Conservation (phyloP, 257 asterid species). For the Solanum sejunctum region DNA sequence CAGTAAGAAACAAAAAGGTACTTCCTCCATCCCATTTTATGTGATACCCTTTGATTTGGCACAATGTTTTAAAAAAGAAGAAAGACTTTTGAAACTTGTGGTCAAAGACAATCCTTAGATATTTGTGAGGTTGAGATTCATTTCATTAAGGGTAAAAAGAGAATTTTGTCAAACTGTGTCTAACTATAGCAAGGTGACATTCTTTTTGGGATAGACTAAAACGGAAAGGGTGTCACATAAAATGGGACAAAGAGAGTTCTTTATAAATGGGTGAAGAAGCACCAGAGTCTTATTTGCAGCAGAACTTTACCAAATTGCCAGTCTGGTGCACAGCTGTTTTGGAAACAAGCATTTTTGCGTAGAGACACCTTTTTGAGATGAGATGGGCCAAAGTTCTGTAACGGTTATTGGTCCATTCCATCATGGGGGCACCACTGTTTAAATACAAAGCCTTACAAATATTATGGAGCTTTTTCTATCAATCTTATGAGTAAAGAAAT, state of each 20-base stretch:
- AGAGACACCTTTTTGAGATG: constrained; percentile 73
- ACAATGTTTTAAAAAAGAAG: too few relatives aligned
- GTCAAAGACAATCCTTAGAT: too few relatives aligned
- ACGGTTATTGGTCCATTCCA: constrained; percentile 83
- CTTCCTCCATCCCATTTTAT: too few relatives aligned
- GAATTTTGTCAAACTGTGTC: too few relatives aligned
- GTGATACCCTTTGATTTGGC: too few relatives aligned
- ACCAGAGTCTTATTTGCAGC: not conserved
- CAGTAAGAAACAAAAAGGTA: not conserved
- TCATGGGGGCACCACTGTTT: constrained; percentile 86
- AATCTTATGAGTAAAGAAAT: not conserved
- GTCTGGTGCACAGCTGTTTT: constrained; percentile 74
- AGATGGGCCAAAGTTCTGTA: constrained; percentile 83
- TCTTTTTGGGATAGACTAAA: too few relatives aligned
- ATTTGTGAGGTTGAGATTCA: too few relatives aligned
- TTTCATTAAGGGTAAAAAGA: too few relatives aligned
- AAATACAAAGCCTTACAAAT: not conserved
- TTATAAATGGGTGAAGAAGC: not conserved
- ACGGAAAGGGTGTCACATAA: too few relatives aligned
- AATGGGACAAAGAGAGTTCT: too few relatives aligned
- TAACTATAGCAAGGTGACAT: too few relatives aligned
- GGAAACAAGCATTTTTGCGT: constrained; percentile 91
- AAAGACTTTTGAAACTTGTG: too few relatives aligned
- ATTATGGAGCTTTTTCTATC: not conserved
- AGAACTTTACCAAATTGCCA: constrained; percentile 54